Conservation (phyloP, 164 flowering plant species). For the Dillenia turbinata region DNA sequence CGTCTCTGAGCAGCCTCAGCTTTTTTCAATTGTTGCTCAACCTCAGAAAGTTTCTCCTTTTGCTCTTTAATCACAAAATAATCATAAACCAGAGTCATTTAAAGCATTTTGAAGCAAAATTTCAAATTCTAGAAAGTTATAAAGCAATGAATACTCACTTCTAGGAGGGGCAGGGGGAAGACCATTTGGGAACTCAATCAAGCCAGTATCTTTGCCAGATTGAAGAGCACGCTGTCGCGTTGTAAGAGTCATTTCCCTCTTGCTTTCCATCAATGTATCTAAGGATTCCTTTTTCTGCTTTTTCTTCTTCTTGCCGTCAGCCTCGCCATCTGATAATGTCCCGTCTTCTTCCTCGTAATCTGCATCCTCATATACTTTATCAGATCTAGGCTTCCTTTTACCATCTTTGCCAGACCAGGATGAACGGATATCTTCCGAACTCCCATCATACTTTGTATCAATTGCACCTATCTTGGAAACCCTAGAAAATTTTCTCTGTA, state of each 20-base stretch:
- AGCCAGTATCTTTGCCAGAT: conserved; percentile 64
- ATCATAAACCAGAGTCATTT: not conserved
- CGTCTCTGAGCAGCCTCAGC: conserved; percentile 97
- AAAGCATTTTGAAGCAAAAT: not conserved
- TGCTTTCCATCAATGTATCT: conserved; percentile 47
- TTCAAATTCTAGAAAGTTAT: not conserved
- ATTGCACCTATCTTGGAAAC: conserved; percentile 26
- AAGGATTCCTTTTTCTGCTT: conserved; percentile 55
- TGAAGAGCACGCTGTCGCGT: conserved; percentile 95
- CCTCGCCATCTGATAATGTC: conserved; percentile 42
- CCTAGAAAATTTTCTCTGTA: conserved; percentile 37
- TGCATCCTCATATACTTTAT: conserved; percentile 40
- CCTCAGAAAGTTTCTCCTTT: conserved; percentile 90
- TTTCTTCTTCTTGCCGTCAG: conserved; percentile 42
- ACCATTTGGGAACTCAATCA: conserved; percentile 88
- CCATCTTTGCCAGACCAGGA: conserved; percentile 33
- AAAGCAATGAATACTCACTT: conserved; percentile 48
- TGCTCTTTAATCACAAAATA: conserved; percentile 43
- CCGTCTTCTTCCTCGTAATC: conserved; percentile 67
- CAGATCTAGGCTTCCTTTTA: conserved; percentile 49
- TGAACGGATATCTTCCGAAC: conserved; percentile 19
- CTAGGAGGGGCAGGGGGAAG: conserved; percentile 80
- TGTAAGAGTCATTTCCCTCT: conserved; percentile 72
- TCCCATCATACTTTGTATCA: conserved; percentile 20
- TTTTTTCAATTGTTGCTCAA: conserved; percentile 88